These are phyloP conservation scores for Vanderwaltozyma polyspora DNA, from an alignment of 805 yeast genomes.

Conservation along the genomic window DNA sequence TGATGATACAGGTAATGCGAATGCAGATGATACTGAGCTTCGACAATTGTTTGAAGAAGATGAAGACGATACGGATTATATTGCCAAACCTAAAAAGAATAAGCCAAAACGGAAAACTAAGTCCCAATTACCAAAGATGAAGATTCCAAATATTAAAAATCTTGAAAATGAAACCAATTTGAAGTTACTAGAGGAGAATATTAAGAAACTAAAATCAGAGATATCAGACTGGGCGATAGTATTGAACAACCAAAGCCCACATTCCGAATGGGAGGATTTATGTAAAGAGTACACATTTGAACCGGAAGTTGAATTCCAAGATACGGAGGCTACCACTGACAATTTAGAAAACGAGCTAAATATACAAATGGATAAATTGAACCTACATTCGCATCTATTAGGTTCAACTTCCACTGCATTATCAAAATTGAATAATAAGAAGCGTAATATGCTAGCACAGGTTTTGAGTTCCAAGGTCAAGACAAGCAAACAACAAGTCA, in stretches of 20 bases:
- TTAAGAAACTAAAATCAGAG: slow-evolving; percentile 17
- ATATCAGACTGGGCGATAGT: slow-evolving; percentile 19
- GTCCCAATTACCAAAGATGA: background rate
- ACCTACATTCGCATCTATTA: slow-evolving; percentile 16
- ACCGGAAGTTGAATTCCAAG: background rate
- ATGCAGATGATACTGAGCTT: slow-evolving; percentile 7
- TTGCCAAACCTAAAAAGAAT: slow-evolving; percentile 1
- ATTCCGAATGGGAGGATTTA: slow-evolving; percentile 12
- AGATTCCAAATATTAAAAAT: slow-evolving; percentile 24
- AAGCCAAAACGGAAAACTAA: slow-evolving; percentile 1
- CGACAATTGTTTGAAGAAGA: slow-evolving; percentile 11
- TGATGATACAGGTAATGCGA: slow-evolving; percentile 5
- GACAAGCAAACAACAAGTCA: slow-evolving; percentile 2
- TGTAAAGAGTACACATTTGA: background rate
- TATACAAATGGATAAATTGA: slow-evolving; percentile 12
- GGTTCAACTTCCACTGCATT: slow-evolving; percentile 16
- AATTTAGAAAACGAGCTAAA: slow-evolving; percentile 8
- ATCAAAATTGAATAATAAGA: slow-evolving; percentile 8
- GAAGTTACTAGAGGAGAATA: slow-evolving; percentile 13
- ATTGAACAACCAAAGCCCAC: slow-evolving; percentile 11
- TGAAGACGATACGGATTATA: slow-evolving; percentile 4
- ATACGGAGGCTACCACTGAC: background rate
- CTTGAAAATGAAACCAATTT: slow-evolving; percentile 21
- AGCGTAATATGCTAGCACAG: slow-evolving; percentile 11
- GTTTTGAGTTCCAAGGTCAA: slow-evolving; percentile 6